These are phyloP conservation scores for Auxenochlorella protothecoides DNA, from an alignment of 139 green algal species.

Conservation along the genomic window DNA sequence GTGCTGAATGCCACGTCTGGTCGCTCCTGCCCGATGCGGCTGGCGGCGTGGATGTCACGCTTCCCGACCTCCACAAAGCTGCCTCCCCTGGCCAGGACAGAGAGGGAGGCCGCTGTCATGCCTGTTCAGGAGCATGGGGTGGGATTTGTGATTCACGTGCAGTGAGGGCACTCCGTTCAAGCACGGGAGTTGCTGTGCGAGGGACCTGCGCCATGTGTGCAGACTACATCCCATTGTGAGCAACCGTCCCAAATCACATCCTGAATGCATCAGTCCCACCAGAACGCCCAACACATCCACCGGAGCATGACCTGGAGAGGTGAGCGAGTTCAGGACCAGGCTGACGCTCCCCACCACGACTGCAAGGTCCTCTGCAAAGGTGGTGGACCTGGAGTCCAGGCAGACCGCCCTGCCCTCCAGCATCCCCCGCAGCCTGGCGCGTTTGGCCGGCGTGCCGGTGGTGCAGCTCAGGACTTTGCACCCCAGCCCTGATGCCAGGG, in stretches of 20 bases:
- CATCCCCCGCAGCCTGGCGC: constrained; percentile 28
- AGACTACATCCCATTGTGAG: no score
- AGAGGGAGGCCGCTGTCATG: constrained; percentile 61
- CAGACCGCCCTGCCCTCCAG: constrained; percentile 5
- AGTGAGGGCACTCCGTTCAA: no score
- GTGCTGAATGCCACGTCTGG: constrained; percentile 58
- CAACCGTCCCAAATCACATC: no score
- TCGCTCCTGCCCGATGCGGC: constrained; percentile 44
- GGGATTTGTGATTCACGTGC: no score
- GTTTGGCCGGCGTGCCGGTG: constrained; percentile 40
- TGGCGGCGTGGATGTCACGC: constrained; percentile 64
- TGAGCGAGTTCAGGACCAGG: constrained; percentile 68
- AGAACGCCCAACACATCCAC: no score
- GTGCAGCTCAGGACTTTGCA: constrained; percentile 28
- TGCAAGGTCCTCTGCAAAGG: constrained; percentile 24
- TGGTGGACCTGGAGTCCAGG: constrained; percentile 34
- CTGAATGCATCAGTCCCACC: no score
- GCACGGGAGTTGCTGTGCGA: no score
- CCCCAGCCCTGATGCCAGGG: constrained; percentile 5
- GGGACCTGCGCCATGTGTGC: no score
- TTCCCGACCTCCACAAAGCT: constrained; percentile 72
- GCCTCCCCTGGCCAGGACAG: constrained; percentile 34
- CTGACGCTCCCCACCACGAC: background rate
- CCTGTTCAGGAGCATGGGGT: constrained; percentile 18
- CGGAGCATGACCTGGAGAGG: constrained; percentile 25